A percentile compares a stretch with the other conserved stretches of the same genome.
Conservation (phyloP, 495 filamentous ascomycete species). For the Penicillium simplicissimum region DNA sequence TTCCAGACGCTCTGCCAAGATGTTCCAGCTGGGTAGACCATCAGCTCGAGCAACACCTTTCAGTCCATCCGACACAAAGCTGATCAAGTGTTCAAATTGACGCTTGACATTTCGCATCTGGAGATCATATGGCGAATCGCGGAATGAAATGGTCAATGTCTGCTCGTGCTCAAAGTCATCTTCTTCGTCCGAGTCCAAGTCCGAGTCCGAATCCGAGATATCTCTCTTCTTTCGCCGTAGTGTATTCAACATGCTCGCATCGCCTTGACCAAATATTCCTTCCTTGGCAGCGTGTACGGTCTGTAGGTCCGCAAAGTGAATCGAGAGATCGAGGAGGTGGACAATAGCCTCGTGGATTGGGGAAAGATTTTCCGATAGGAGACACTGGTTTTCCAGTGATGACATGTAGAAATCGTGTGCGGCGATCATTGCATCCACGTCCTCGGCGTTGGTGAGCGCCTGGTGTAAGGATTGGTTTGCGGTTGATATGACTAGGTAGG, state of each 20-base stretch:
- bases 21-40: conserved; percentile 50
- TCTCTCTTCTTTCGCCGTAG: neutral
- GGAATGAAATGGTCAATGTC: conserved; percentile 30
- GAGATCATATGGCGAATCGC: conserved; percentile 30
- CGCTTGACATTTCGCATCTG: conserved; percentile 38
- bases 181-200: conserved; percentile 29
- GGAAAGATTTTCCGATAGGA: conserved; percentile 62
- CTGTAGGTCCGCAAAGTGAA: conserved; percentile 52
- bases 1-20: conserved; percentile 49
- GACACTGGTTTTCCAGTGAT: conserved; percentile 61
- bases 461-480: conserved; percentile 52
- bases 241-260: conserved; percentile 2
- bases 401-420: conserved; percentile 65
- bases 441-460: conserved; percentile 59
- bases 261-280: conserved; percentile 8
- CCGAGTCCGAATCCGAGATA: conserved; percentile 10
- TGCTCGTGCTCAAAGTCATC: conserved; percentile 28
- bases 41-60: conserved; percentile 47
- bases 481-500: conserved; percentile 66
- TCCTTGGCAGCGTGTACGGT: conserved; percentile 23
- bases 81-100: conserved; percentile 40
- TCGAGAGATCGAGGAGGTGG: conserved; percentile 60
- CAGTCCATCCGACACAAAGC: conserved; percentile 48
- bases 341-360: conserved; percentile 67
- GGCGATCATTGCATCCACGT: conserved; percentile 79